A percentile compares a stretch with the other conserved stretches of the same genome.
Evolutionary conservation across 106 monocot species (phyloP).

Genomic region (Posidonia australis): DNA sequence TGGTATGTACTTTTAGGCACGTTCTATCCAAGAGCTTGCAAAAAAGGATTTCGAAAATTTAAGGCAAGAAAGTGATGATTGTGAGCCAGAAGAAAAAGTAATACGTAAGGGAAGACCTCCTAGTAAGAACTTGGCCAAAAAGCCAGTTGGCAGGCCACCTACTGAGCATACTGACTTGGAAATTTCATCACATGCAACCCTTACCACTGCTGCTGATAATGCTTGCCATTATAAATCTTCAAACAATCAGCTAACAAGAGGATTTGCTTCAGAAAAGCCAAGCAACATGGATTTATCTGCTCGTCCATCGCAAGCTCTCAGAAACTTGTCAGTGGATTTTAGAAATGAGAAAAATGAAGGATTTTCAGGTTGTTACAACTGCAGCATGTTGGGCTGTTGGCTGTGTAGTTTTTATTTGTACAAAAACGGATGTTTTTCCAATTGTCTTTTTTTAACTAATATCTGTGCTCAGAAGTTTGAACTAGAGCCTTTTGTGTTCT

Average conservation of each 20-base stretch:
- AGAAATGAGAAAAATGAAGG: not conserved
- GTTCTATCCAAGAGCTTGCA: constrained; percentile 79
- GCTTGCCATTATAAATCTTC: too few species aligned
- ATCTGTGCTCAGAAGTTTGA: too few species aligned
- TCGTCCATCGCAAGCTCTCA: not conserved
- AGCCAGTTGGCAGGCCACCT: constrained; percentile 25
- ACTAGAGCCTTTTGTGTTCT: not conserved
- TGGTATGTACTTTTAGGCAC: constrained; percentile 37
- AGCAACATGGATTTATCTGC: not conserved
- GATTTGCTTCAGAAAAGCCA: not conserved
- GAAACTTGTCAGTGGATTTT: not conserved
- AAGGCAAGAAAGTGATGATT: constrained; percentile 49
- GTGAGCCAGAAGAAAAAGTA: constrained; percentile 39
- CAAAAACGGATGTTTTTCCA: not conserved
- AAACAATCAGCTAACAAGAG: not conserved
- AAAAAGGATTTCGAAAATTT: constrained; percentile 87
- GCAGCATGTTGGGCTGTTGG: too few species aligned
- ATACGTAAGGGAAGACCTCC: constrained; percentile 65
- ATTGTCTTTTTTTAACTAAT: not conserved
- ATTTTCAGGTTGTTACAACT: not conserved
- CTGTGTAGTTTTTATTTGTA: too few species aligned
- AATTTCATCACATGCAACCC: too few species aligned
- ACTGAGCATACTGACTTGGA: not conserved
- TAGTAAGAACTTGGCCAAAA: constrained; percentile 36
- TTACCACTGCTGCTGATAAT: too few species aligned